Evolutionary conservation across 768 basidiomycete species (phyloP), one percentile per base, ranked within the genome.

Genomic region (Hebeloma cylindrosporum): DNA sequence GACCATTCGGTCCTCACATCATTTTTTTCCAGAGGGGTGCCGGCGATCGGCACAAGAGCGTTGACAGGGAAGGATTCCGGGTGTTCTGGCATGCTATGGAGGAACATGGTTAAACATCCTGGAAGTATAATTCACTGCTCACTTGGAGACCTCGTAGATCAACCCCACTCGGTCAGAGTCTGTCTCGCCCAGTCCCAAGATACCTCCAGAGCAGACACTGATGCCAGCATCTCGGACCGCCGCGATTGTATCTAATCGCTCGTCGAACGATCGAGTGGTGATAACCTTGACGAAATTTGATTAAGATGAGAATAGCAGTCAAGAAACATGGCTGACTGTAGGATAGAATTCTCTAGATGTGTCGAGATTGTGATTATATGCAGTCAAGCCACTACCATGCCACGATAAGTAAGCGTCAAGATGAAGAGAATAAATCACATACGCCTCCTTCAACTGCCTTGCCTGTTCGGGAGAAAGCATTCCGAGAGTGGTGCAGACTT

Each of bases 1-100:
- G 47, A 31, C 26, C 52, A 29, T 48, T 40, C 14, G 22, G 8
- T 17, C 35, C n/a, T 44, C 56, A 85, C 93, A 65, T 94, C 88
- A 59, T 98, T 98, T 47, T 77, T 71, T 66, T 93, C 93, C 34
- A 98, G 69, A 9, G 95, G 95, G 4, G 95, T 98, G 26, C 95
- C 95, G 53, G 85, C 76, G 50, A 98, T 97, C 10, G 95, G 93
- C 2, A 98, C 95, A 45, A 98, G 76, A 10, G 95, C 94, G 64
- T 98, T 98, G 48, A 98, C 94, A 0, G 95, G 95, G 75, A 98
- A 98, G 4, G 91, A 94, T 64, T 98, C 95, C n/a, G 95, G 95
- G 58, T 97, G 92, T 62, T 94, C 89, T 29, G 89, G 85, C 79
- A 96, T 85, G 60, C 92, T 94, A 45, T 39, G 35, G 41, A 32